These are phyloP conservation scores for Russula virescens DNA, from an alignment of 768 basidiomycete genomes.

Conservation along the genomic window DNA sequence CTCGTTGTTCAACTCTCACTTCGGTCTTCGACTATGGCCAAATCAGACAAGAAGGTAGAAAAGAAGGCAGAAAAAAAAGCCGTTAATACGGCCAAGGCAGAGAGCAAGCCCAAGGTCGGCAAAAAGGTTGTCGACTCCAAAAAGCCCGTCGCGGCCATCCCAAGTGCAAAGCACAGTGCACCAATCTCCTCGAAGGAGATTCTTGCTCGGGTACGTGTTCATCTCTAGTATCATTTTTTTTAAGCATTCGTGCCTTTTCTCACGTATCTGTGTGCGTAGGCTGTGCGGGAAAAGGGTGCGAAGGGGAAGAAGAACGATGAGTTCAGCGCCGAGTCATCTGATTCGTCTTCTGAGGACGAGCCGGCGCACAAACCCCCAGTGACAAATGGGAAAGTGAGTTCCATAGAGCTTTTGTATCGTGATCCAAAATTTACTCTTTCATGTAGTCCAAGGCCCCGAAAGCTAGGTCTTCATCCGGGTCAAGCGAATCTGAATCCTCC, in stretches of 20 bases:
- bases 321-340: conserved; percentile 29
- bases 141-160: conserved; percentile 18
- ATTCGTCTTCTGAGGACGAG: conserved; percentile 34
- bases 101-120: conserved; percentile 30
- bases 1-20: conserved; percentile 19
- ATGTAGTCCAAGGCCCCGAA: conserved; percentile 33
- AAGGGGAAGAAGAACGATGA: conserved; percentile 26
- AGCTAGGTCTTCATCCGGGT: conserved; percentile 24
- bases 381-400: conserved; percentile 14
- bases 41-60: conserved; percentile 38
- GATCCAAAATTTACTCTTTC: not conserved
- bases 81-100: conserved; percentile 22
- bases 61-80: conserved; percentile 35
- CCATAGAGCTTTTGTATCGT: not conserved
- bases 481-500: conserved; percentile 16
- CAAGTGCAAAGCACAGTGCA: conserved; percentile 26
- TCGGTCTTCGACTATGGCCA: conserved; percentile 33
- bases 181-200: conserved; percentile 40
- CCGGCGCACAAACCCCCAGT: conserved; percentile 29
- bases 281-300: conserved; percentile 18
- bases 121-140: conserved; percentile 35
- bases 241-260: not conserved
- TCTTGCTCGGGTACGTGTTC: conserved; percentile 34
- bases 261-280: not conserved
- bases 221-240: not conserved